Conservation (phyloP, 1,139 yeast species). For the Pichia sp. region DNA sequence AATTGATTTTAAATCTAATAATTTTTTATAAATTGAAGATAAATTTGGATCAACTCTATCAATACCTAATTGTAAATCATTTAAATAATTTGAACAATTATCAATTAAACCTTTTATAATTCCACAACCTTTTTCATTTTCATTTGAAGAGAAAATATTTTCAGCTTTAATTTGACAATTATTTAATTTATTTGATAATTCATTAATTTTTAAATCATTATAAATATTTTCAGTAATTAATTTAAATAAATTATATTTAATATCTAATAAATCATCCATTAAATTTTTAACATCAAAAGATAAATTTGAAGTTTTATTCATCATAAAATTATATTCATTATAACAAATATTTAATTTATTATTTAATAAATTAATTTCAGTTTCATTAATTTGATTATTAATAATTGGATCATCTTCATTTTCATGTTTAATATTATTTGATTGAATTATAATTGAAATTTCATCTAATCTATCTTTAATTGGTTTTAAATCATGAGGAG, state of each 20-base stretch:
- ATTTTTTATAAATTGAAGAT: constrained; percentile 44
- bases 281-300: constrained; percentile 48
- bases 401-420: constrained; percentile 25
- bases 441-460: constrained; percentile 53
- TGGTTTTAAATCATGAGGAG: constrained; percentile 75
- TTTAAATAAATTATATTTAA: constrained; percentile 33
- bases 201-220: constrained; percentile 8
- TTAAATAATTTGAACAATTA: constrained; percentile 70
- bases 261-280: constrained; percentile 46
- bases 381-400: constrained; percentile 17
- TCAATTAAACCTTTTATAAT: constrained; percentile 69
- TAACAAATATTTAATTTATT: constrained; percentile 55
- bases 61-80: constrained; percentile 57
- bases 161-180: constrained; percentile 22
- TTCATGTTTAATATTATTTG: constrained; percentile 26
- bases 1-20: constrained; percentile 60
- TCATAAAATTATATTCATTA: constrained; percentile 46
- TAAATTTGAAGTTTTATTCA: constrained; percentile 43
- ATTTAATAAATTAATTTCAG: constrained; percentile 50
- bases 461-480: constrained; percentile 65
- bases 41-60: constrained; percentile 44
- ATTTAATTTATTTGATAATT: constrained; percentile 16
- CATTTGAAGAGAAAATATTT: constrained; percentile 29
- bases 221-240: constrained; percentile 22
- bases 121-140: constrained; percentile 46